phyloP scores from a whole-genome alignment of 2,329 filamentous ascomycete genomes.

The Penicillium sp. region DNA sequence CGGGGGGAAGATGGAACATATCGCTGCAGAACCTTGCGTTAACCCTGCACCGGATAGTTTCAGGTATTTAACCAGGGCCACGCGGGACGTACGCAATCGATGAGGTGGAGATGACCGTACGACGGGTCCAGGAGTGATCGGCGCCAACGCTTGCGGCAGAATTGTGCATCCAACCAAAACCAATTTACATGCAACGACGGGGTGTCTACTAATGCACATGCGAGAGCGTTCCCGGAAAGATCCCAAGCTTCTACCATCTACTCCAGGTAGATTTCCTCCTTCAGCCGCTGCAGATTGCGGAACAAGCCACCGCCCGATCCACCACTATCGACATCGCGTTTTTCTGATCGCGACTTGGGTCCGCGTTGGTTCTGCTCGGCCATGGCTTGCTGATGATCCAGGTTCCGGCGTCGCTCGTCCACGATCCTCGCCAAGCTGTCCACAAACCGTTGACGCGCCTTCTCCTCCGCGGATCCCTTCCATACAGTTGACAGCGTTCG shows the following conservation, averaged over 20 bases:
- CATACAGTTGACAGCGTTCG: conserved; percentile 76
- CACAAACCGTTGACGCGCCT: conserved; percentile 74
- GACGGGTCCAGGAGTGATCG: conserved; percentile 14
- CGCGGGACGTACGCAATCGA: conserved; percentile 22
- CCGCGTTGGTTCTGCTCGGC: conserved; percentile 22
- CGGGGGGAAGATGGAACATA: no score
- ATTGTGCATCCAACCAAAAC: neutral
- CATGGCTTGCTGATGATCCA: conserved; percentile 40
- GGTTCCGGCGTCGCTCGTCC: conserved; percentile 62
- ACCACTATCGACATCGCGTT: conserved; percentile 32
- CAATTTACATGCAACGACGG: no score
- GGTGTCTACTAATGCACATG: no score
- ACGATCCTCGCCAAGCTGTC: conserved; percentile 77
- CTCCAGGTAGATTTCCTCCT: conserved; percentile 54
- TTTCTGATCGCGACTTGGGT: conserved; percentile 25
- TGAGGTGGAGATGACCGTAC: conserved; percentile 15
- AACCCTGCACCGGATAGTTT: conserved; percentile 5
- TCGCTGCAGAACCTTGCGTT: no score
- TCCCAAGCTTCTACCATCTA: conserved; percentile 18
- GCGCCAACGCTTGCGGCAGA: no score
- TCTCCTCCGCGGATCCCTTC: conserved; percentile 95
- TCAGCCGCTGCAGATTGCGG: conserved; percentile 52
- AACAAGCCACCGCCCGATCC: conserved; percentile 52
- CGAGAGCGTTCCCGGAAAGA: neutral
- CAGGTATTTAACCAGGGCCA: conserved; percentile 11